These are phyloP conservation scores for Plasmopara halstedii DNA, from an alignment of 352 stramenopile species.

Conservation along the genomic window DNA sequence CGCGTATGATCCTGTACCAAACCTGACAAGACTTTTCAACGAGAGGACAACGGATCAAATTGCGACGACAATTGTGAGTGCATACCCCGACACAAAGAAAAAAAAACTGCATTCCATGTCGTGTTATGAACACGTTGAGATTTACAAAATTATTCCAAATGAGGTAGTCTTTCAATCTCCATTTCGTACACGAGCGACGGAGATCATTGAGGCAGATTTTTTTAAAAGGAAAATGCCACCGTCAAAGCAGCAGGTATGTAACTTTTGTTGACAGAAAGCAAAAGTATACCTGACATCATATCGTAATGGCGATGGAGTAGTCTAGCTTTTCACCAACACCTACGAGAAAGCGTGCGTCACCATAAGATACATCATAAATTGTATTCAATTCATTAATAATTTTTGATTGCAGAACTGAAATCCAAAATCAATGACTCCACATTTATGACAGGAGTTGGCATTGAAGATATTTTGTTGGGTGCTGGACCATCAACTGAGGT, in stretches of 20 bases:
- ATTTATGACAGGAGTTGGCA: conserved; percentile 65
- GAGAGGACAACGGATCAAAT: conserved; percentile 19
- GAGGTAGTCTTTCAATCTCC: conserved; percentile 42
- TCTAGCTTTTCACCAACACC: conserved; percentile 10
- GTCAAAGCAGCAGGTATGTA: conserved; percentile 15
- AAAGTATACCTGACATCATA: neutral
- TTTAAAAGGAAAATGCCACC: conserved; percentile 18
- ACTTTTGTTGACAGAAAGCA: neutral
- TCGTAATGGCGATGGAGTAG: conserved; percentile 1
- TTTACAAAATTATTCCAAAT: conserved; percentile 77
- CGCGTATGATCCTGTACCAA: conserved; percentile 62
- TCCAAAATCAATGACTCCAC: conserved; percentile 60
- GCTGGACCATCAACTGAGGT: conserved; percentile 26
- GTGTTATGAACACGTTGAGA: conserved; percentile 68
- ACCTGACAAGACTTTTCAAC: conserved; percentile 33
- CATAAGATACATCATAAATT: too few species aligned
- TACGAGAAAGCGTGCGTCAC: conserved; percentile 16
- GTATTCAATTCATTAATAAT: too few species aligned
- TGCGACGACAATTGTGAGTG: conserved; percentile 35
- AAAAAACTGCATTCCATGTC: conserved; percentile 36
- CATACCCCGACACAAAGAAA: conserved; percentile 63
- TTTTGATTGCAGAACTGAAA: conserved; percentile 15
- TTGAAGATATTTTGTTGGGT: conserved; percentile 45
- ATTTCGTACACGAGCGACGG: conserved; percentile 41
- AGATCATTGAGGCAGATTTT: conserved; percentile 30